Evolutionary conservation across 805 yeast species (phyloP).

Genomic region (Dipodascopsis uninucleata): DNA sequence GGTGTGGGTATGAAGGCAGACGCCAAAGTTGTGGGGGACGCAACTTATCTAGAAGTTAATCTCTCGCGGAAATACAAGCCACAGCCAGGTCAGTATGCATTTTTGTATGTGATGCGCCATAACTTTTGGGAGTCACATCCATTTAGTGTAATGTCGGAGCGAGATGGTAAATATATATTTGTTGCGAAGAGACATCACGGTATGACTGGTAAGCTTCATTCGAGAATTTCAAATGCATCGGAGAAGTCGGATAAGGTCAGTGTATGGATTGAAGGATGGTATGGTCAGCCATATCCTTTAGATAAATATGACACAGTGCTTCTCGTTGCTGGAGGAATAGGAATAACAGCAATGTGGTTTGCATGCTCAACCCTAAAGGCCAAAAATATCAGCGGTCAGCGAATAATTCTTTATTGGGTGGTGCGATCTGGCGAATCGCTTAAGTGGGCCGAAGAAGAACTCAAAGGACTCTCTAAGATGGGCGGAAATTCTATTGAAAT

Average conservation of each 20-base stretch:
- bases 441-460: slow-evolving; percentile 19
- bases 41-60: background rate
- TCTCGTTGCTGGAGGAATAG: slow-evolving; percentile 60
- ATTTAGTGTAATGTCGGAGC: background rate
- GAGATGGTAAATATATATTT: background rate
- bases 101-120: slow-evolving; percentile 4
- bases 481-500: slow-evolving; percentile 10
- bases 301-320: slow-evolving; percentile 46
- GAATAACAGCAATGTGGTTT: slow-evolving; percentile 55
- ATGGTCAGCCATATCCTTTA: slow-evolving; percentile 49
- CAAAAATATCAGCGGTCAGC: slow-evolving; percentile 9
- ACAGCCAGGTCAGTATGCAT: slow-evolving; percentile 14
- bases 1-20: background rate
- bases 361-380: slow-evolving; percentile 34
- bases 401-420: slow-evolving; percentile 26
- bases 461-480: slow-evolving; percentile 11
- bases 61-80: background rate
- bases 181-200: background rate
- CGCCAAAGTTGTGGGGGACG: background rate
- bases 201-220: background rate
- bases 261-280: slow-evolving; percentile 55
- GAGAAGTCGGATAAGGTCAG: slow-evolving; percentile 39
- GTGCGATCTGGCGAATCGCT: slow-evolving; percentile 15
- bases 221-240: background rate
- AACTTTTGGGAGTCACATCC: slow-evolving; percentile 1